phyloP scores from a whole-genome alignment of 2,329 filamentous ascomycete genomes.

The Botrytis squamosa region DNA sequence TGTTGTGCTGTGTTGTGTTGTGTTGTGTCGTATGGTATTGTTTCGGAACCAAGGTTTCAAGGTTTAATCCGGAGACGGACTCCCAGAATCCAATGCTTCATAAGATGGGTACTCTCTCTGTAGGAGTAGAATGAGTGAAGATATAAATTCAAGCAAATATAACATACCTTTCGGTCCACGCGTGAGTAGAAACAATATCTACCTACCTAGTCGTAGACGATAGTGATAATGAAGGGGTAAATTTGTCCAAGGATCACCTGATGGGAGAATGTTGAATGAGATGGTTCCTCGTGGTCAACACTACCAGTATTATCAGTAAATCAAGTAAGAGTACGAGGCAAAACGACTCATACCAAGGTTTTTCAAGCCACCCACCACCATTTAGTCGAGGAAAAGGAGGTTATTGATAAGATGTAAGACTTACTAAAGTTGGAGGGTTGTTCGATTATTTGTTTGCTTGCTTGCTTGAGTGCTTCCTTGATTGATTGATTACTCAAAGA shows the following conservation, averaged over 20 bases:
- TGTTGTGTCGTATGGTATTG: background rate
- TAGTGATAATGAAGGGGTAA: background rate
- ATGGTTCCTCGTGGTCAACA: slow-evolving; percentile 6
- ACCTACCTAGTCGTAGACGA: no score
- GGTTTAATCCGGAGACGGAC: background rate
- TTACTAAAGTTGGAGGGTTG: background rate
- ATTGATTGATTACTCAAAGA: background rate
- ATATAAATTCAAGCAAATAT: background rate
- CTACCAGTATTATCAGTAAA: background rate
- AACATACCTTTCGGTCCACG: background rate
- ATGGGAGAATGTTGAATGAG: background rate
- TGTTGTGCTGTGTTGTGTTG: background rate
- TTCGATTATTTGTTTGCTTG: background rate
- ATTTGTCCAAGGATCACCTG: background rate
- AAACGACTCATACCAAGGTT: background rate
- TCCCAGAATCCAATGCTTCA: background rate
- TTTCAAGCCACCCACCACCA: background rate
- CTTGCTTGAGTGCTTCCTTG: background rate
- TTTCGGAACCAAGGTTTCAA: background rate
- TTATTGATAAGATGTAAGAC: slow-evolving; percentile 8
- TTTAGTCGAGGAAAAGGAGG: background rate
- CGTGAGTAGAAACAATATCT: background rate
- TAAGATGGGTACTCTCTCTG: background rate
- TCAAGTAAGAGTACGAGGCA: background rate
- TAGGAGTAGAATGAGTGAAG: background rate